Percentiles rank a stretch among this genome's conserved stretches.
phyloP scores from a whole-genome alignment of 2,329 filamentous ascomycete species.

The Clonostachys chloroleuca region DNA sequence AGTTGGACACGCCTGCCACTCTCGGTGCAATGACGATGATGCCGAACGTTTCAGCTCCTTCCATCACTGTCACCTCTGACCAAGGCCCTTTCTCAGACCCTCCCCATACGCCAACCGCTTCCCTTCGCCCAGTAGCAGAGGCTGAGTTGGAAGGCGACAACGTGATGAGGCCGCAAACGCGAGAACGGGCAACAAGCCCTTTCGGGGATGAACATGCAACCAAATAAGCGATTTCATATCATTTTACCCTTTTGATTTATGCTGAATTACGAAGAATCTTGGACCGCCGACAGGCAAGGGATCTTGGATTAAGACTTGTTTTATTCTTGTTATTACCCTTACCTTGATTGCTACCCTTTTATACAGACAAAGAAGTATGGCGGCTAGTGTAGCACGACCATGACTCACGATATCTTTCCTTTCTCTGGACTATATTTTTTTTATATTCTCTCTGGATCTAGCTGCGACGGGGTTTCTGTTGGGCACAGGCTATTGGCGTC shows the following conservation, averaged over 20 bases:
- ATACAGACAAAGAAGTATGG: too few relatives aligned
- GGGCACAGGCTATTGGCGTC: not conserved
- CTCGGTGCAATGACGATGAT: not conserved
- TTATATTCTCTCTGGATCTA: not conserved
- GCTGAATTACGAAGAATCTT: not conserved
- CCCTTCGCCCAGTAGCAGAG: constrained; percentile 50
- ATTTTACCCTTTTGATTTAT: not conserved
- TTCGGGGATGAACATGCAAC: constrained; percentile 57
- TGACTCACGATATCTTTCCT: not conserved
- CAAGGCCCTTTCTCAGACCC: not conserved
- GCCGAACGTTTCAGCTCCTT: not conserved
- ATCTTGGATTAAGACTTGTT: not conserved
- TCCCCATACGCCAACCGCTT: not conserved
- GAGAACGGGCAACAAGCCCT: constrained; percentile 35
- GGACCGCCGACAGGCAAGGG: too few relatives aligned
- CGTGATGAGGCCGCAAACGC: constrained; percentile 10
- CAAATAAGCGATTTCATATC: constrained; percentile 23
- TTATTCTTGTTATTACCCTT: not conserved
- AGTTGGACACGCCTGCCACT: not conserved
- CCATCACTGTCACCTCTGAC: not conserved
- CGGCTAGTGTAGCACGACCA: too few relatives aligned
- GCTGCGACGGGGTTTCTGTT: not conserved
- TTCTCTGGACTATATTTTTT: not conserved
- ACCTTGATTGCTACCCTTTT: not conserved
- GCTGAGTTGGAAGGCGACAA: constrained; percentile 35